Base-by-base conservation (phyloP, 495 filamentous ascomycete genomes). In the Xylaria palmicola region DNA sequence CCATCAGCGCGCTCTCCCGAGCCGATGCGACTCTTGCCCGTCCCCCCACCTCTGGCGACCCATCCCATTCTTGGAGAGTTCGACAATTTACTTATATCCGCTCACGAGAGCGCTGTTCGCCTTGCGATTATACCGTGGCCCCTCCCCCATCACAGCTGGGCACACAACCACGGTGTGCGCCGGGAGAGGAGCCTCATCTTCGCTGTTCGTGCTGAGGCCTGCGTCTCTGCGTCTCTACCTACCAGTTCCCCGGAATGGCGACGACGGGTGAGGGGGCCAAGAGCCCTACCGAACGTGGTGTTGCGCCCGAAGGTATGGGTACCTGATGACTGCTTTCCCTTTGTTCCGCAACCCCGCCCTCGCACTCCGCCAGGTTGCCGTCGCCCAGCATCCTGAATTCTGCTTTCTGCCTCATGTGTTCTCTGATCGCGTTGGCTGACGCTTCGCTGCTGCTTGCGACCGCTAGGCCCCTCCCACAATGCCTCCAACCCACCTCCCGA, bases 391-490 rank as follows among this genome's bases (percentile, higher is more conserved):
- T 58, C 32, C n/a, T n/a, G n/a, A n/a, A n/a, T n/a, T n/a, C n/a
- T n/a, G n/a, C n/a, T n/a, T n/a, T n/a, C n/a, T n/a, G n/a, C n/a
- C n/a, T n/a, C n/a, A n/a, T n/a, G n/a, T n/a, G n/a, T n/a, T n/a
- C 40, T 49, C 47, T 54, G 53, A 54, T 50, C 49, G 41, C 19
- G 39, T 58, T 48, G 24, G 32, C 67, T 72, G 40, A 69, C 47
- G 39, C 30, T 32, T 17, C 51, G 6, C 30, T 10, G n/a, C 47
- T 60, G 30, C 45, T 68, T 63, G 40, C 37, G 37, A 70, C 54
- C 13, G 27, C 47, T 37, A 73, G 68, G 57, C 50, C 56, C 62
- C 59, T 63, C 71, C 57, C 48, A 63, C 60, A 30, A 65, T 52
- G 51, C 36, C 53, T 27, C 69, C 62, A 43, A 67, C 26, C 60